Conservation (phyloP, 148 eudicot genomes). For the Rhododendron mucronatum region DNA sequence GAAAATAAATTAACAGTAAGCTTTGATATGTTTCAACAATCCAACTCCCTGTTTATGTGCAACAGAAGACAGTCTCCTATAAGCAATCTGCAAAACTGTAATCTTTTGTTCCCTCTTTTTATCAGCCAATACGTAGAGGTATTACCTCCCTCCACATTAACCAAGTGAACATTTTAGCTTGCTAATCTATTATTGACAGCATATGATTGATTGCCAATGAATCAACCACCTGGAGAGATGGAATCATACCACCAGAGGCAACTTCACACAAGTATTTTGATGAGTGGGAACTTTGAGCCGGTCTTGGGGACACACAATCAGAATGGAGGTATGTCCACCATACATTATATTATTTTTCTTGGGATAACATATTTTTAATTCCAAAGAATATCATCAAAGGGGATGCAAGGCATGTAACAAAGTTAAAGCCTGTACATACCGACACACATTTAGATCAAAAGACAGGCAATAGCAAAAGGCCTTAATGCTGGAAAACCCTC, state of each 20-base stretch:
- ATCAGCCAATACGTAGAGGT: neutral
- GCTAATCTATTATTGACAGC: neutral
- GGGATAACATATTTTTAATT: neutral
- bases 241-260: neutral
- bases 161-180: neutral
- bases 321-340: neutral
- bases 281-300: neutral
- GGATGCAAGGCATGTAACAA: neutral
- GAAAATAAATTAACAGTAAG: neutral
- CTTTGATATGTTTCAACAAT: neutral
- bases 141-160: neutral
- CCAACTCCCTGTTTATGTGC: neutral
- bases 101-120: neutral
- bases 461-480: neutral
- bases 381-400: neutral
- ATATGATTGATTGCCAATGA: neutral
- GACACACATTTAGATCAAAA: neutral
- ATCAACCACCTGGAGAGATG: neutral
- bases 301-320: neutral
- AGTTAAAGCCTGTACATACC: neutral
- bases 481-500: neutral
- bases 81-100: neutral
- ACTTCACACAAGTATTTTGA: neutral
- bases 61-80: neutral
- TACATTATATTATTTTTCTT: neutral